phyloP scores from a whole-genome alignment of 2,329 filamentous ascomycete genomes.

The Endoconidiophora polonica region DNA sequence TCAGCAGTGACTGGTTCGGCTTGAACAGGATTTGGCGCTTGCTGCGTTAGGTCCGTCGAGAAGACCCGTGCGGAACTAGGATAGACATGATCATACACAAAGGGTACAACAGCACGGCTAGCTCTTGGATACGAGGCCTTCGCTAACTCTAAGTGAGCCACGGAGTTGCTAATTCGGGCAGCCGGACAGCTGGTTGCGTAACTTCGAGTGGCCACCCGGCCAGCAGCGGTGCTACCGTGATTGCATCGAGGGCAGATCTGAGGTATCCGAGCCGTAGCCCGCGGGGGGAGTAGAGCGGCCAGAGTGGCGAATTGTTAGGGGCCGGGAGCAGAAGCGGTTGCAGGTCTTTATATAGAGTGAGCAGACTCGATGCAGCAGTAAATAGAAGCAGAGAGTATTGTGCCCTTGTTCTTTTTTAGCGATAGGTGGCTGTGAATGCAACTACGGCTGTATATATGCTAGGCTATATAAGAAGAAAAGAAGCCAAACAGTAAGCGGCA shows the following conservation, averaged over 20 bases:
- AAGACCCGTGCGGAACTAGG: background rate
- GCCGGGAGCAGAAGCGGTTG: background rate
- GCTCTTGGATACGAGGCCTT: no score
- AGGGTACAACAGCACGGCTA: background rate
- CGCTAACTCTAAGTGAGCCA: background rate
- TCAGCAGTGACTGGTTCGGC: no score
- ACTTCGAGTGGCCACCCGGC: constrained; percentile 11
- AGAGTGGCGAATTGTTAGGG: constrained; percentile 12
- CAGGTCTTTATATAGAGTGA: background rate
- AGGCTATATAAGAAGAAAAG: background rate
- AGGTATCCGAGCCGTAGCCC: constrained; percentile 15
- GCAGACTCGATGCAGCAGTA: background rate
- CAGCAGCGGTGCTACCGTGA: constrained; percentile 12
- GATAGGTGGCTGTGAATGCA: background rate
- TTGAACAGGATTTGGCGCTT: no score
- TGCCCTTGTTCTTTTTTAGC: no score
- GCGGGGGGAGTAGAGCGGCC: constrained; percentile 13
- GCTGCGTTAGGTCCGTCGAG: background rate
- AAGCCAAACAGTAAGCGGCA: background rate
- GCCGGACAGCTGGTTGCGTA: constrained; percentile 4
- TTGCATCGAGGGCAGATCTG: constrained; percentile 13
- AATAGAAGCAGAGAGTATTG: no score
- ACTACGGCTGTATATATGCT: background rate
- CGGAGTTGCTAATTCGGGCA: background rate
- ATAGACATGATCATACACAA: background rate